Percentiles rank a stretch among this genome's conserved stretches.
Evolutionary conservation across 164 flowering plant genomes (phyloP).

Genomic region (Annona cherimola): DNA sequence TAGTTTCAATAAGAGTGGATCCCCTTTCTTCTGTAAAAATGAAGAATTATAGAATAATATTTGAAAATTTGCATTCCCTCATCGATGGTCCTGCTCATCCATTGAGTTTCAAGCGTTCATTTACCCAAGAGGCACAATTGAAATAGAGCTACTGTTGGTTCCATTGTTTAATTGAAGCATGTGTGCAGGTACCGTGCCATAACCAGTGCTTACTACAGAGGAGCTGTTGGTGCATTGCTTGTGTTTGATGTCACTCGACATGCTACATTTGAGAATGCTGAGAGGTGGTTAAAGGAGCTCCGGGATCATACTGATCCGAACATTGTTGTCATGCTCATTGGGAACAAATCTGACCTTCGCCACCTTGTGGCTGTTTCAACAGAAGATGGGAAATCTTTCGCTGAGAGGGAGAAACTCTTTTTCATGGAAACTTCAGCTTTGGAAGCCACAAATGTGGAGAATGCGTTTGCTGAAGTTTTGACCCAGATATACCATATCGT

Average conservation of each 20-base stretch:
- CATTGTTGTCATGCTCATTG: conserved; percentile 78
- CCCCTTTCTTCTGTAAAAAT: too few species aligned
- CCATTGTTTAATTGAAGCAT: background rate
- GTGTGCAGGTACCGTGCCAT: conserved; percentile 70
- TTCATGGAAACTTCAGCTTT: conserved; percentile 87
- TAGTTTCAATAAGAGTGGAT: too few species aligned
- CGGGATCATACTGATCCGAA: conserved; percentile 76
- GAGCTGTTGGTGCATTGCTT: conserved; percentile 71
- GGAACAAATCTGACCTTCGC: conserved; percentile 75
- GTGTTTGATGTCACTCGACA: conserved; percentile 78
- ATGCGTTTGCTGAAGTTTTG: conserved; percentile 66
- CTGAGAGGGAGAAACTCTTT: conserved; percentile 69
- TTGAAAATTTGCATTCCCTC: too few species aligned
- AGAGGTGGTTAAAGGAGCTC: conserved; percentile 79
- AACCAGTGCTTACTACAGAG: conserved; percentile 79
- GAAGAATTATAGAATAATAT: too few species aligned
- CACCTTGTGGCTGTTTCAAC: conserved; percentile 73
- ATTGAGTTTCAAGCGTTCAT: too few species aligned
- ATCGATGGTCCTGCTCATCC: too few species aligned
- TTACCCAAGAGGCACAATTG: too few species aligned
- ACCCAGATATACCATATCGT: conserved; percentile 68
- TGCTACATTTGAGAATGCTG: conserved; percentile 63
- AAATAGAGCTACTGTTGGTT: background rate
- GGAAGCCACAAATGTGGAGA: conserved; percentile 72
- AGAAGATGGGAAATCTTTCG: conserved; percentile 65